Evolutionary conservation across 768 basidiomycete species (phyloP).

Genomic region (Lactarius akahatsu): DNA sequence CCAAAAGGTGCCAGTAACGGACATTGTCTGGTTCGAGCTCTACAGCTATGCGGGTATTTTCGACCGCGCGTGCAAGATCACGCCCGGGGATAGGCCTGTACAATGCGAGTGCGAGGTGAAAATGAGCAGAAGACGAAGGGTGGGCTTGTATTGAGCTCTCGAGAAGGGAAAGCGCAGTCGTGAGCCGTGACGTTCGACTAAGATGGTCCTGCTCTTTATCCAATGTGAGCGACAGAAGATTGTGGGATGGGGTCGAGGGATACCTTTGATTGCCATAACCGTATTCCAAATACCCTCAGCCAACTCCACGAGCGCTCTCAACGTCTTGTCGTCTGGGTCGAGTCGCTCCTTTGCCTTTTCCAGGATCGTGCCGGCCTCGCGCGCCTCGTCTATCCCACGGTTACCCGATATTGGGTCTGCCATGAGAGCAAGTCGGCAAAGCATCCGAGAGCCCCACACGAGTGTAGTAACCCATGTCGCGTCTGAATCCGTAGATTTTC

Average conservation of each 20-base stretch:
- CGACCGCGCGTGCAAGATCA: conserved; percentile 65
- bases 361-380: conserved; percentile 61
- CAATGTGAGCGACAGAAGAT: not conserved
- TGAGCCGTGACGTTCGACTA: conserved; percentile 58
- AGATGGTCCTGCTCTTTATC: conserved; percentile 63
- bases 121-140: conserved; percentile 60
- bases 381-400: conserved; percentile 52
- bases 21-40: conserved; percentile 62
- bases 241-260: conserved; percentile 19
- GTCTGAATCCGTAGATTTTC: conserved; percentile 61
- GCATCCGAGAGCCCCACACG: conserved; percentile 73
- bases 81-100: conserved; percentile 62
- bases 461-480: conserved; percentile 73
- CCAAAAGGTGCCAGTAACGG: conserved; percentile 90
- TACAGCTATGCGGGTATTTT: conserved; percentile 67
- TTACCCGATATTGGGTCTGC: conserved; percentile 23
- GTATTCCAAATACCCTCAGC: conserved; percentile 75
- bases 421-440: conserved; percentile 53
- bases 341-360: conserved; percentile 59
- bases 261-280: conserved; percentile 70
- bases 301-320: conserved; percentile 59
- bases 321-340: conserved; percentile 46
- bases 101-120: conserved; percentile 78
- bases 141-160: conserved; percentile 46
- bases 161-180: conserved; percentile 54